These are phyloP conservation scores for Diplodia mutila DNA, from an alignment of 2,329 filamentous ascomycete species.

Conservation along the genomic window DNA sequence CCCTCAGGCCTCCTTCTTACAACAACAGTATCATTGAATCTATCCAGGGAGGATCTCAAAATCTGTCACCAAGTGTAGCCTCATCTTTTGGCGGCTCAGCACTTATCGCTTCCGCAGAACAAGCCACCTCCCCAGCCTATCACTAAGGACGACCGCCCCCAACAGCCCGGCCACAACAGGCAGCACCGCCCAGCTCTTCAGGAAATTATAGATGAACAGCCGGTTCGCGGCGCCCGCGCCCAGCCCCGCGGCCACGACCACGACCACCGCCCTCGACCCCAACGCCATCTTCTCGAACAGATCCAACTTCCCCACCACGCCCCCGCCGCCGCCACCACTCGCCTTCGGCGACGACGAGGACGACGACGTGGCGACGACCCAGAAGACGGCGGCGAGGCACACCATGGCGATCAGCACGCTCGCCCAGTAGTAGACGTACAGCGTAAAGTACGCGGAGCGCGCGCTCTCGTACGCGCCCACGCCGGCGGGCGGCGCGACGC, in stretches of 20 bases:
- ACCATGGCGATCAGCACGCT: slow-evolving; percentile 43
- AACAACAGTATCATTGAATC: background rate
- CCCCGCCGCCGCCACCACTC: no score
- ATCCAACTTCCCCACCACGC: background rate
- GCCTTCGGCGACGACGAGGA: no score
- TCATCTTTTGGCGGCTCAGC: background rate
- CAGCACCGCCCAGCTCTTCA: background rate
- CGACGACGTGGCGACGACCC: background rate
- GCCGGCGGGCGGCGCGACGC: background rate
- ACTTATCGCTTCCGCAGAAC: background rate
- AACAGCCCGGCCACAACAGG: slow-evolving; percentile 7
- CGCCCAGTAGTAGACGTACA: slow-evolving; percentile 45
- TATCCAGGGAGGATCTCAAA: background rate
- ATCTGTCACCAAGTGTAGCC: background rate
- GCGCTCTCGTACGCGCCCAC: background rate
- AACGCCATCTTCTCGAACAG: background rate
- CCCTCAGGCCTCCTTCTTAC: no score
- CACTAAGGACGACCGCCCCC: background rate
- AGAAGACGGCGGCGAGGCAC: slow-evolving; percentile 43
- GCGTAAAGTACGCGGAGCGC: background rate
- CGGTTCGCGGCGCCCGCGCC: background rate
- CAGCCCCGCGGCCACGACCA: background rate
- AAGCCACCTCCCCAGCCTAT: background rate
- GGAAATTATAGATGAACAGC: background rate
- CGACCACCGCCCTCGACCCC: background rate